Evolutionary conservation across 2,329 filamentous ascomycete genomes (phyloP).

Genomic region (Trichoderma gracile): DNA sequence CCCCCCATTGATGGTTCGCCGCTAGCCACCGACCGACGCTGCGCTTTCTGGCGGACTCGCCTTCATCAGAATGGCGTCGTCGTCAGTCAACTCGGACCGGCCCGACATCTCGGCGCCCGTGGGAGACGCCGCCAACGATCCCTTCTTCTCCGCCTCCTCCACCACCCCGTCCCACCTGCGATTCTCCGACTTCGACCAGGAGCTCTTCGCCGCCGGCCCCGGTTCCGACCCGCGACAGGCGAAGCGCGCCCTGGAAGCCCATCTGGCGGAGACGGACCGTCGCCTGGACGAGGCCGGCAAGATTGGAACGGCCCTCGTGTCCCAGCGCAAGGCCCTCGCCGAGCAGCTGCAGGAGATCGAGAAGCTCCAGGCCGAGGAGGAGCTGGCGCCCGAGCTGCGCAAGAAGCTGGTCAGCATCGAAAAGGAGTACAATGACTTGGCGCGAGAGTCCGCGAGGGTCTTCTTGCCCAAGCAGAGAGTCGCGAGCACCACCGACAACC

Average conservation of each 20-base stretch:
- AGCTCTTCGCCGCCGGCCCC: slow-evolving; percentile 77
- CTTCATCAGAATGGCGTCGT: slow-evolving; percentile 45
- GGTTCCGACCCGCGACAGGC: slow-evolving; percentile 79
- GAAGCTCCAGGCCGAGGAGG: slow-evolving; percentile 69
- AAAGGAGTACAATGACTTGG: slow-evolving; percentile 92
- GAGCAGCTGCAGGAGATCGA: slow-evolving; percentile 85
- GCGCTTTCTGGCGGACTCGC: slow-evolving; percentile 30
- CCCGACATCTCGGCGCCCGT: slow-evolving; percentile 44
- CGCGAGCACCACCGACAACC: slow-evolving; percentile 68
- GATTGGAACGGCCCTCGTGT: slow-evolving; percentile 80
- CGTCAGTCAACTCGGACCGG: slow-evolving; percentile 46
- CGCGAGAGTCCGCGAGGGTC: slow-evolving; percentile 82
- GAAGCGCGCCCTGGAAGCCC: slow-evolving; percentile 84
- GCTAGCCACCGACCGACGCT: slow-evolving; percentile 30
- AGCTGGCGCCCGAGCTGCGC: slow-evolving; percentile 80
- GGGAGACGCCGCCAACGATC: slow-evolving; percentile 49
- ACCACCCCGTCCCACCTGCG: slow-evolving; percentile 59
- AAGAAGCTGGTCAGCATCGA: slow-evolving; percentile 84
- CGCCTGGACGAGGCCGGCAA: slow-evolving; percentile 89
- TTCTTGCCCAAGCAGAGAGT: slow-evolving; percentile 84
- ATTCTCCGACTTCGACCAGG: slow-evolving; percentile 80
- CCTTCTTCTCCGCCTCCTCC: slow-evolving; percentile 50
- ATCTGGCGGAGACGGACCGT: slow-evolving; percentile 88
- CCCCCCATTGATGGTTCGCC: slow-evolving; percentile 28
- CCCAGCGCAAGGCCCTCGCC: slow-evolving; percentile 80